Conservation (phyloP, 257 asterid genomes). For the Solanum gracilifrons region DNA sequence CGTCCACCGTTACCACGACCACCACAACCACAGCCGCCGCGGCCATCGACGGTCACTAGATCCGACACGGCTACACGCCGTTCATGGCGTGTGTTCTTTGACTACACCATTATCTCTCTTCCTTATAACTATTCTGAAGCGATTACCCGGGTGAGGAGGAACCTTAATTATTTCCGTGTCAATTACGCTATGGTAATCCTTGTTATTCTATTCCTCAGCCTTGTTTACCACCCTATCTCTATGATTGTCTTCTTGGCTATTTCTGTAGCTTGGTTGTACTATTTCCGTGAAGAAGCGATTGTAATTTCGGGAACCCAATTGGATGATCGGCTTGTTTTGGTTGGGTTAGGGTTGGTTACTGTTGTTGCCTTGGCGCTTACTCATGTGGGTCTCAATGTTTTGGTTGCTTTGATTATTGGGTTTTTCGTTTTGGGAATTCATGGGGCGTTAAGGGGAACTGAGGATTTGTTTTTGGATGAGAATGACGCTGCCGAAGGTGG, state of each 20-base stretch:
- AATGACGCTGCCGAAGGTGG: conserved; percentile 65
- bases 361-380: conserved; percentile 58
- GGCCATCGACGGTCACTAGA: conserved; percentile 12
- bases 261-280: conserved; percentile 48
- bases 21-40: not conserved
- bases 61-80: conserved; percentile 41
- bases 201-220: conserved; percentile 57
- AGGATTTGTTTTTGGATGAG: conserved; percentile 76
- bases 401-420: conserved; percentile 56
- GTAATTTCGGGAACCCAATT: conserved; percentile 25
- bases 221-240: conserved; percentile 71
- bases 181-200: conserved; percentile 62
- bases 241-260: conserved; percentile 57
- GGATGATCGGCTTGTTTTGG: conserved; percentile 54
- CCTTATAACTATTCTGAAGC: conserved; percentile 55
- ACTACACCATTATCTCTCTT: conserved; percentile 34
- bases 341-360: conserved; percentile 42
- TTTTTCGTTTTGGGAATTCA: conserved; percentile 41
- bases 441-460: conserved; percentile 50
- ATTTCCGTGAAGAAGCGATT: conserved; percentile 55
- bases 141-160: conserved; percentile 54
- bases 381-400: conserved; percentile 54
- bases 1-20: conserved; percentile 14
- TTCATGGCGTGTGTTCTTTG: conserved; percentile 59
- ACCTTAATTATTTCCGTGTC: conserved; percentile 62